Percentiles rank a stretch among this genome's conserved stretches.
These are phyloP conservation scores for Angomonas deanei DNA, from an alignment of 208 protist genomes.

Conservation along the genomic window DNA sequence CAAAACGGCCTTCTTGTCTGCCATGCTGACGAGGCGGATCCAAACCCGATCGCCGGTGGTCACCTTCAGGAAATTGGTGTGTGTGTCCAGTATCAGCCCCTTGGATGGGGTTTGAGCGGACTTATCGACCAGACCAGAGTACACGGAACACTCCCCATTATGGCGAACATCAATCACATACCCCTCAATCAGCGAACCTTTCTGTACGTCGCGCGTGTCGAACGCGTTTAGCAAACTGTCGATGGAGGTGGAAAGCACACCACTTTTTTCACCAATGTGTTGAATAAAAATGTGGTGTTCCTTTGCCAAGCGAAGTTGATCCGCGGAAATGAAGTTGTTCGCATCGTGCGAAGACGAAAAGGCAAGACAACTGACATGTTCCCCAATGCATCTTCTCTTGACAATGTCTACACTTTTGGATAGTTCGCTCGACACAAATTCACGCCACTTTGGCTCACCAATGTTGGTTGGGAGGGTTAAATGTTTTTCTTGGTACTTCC, in stretches of 20 bases:
- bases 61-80: slow-evolving; percentile 73
- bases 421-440: too few relatives aligned
- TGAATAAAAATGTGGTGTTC: slow-evolving; percentile 30
- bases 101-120: slow-evolving; percentile 10
- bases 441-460: too few relatives aligned
- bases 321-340: slow-evolving; percentile 37
- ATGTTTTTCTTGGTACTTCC: too few relatives aligned
- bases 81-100: slow-evolving; percentile 34
- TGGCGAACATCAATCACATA: slow-evolving; percentile 46
- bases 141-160: slow-evolving; percentile 50
- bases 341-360: slow-evolving; percentile 40
- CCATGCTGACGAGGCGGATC: slow-evolving; percentile 38
- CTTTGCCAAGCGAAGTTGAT: slow-evolving; percentile 37
- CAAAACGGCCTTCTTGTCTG: slow-evolving; percentile 11
- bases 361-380: slow-evolving; percentile 33
- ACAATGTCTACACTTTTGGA: too few relatives aligned
- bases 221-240: slow-evolving; percentile 16
- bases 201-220: slow-evolving; percentile 12
- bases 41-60: slow-evolving; percentile 47
- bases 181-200: slow-evolving; percentile 46
- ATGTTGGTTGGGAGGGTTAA: too few relatives aligned
- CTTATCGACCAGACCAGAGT: slow-evolving; percentile 43
- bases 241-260: slow-evolving; percentile 9
- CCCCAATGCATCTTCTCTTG: too few relatives aligned
- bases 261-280: slow-evolving; percentile 26